Percentiles rank a stretch among this genome's conserved stretches.
Evolutionary conservation across 768 basidiomycete species (phyloP).

Genomic region (Kockovaella imperatae): DNA sequence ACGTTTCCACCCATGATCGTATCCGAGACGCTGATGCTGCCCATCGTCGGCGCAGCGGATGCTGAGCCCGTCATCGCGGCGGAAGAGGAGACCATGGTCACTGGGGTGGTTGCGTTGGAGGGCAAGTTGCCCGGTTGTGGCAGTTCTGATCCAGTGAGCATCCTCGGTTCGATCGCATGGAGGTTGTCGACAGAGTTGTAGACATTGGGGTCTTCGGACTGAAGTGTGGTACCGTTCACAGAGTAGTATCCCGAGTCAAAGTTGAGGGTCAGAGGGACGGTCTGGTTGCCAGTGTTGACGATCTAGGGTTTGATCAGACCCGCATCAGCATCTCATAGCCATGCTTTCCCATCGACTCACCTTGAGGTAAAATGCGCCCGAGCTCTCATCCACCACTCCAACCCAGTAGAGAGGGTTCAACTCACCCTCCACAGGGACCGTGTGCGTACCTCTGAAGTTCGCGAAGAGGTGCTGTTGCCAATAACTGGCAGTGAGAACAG

Average conservation of each 20-base stretch:
- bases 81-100: no score
- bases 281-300: conserved; percentile 6
- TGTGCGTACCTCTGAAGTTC: not conserved
- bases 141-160: not conserved
- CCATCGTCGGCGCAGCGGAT: no score
- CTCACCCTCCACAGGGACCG: not conserved
- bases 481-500: conserved; percentile 1
- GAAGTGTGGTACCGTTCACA: conserved; percentile 1
- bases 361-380: conserved; percentile 1
- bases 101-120: no score
- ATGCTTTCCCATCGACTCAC: not conserved
- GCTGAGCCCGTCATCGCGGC: no score
- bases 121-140: no score
- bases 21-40: no score
- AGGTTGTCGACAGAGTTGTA: conserved; percentile 1
- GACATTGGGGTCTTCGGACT: conserved; percentile 1
- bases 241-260: not conserved
- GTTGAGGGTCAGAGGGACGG: not conserved
- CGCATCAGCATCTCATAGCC: not conserved
- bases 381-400: not conserved
- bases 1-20: no score
- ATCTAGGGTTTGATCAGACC: not conserved
- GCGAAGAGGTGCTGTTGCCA: conserved; percentile 2
- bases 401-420: conserved; percentile 4
- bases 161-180: not conserved